Base-by-base conservation (phyloP, 441 rosid species). In the Erodium texanum region DNA sequence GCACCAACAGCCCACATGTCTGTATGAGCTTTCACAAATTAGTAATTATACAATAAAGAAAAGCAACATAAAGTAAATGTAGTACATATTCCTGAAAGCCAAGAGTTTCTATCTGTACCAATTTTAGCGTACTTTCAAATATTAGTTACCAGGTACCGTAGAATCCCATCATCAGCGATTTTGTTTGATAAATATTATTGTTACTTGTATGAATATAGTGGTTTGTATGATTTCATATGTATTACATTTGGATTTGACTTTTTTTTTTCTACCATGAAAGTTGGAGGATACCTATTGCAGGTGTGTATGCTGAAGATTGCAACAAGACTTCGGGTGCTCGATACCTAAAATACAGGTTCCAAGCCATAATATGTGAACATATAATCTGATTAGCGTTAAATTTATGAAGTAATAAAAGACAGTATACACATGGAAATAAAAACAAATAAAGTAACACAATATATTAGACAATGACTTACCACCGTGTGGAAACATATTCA, bases 1-100 rank as follows among this genome's bases (percentile, higher is more conserved):
- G 93, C 89, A 65, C 93, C 93, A 76, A 87, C 88, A 43, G 93
- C 93, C 93, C 93, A 87, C 89, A 87, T 84, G 29, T 87, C 92
- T 87, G 85, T 62, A 78, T 18, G 74, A 52, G 29, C 2, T 70
- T 52, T 70, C 43, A 65, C 52, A 62, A 19, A 45, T 77, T 72
- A 79, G 80, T 65, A 36, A 67, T 52, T 29, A 74, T 24, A 32
- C 67, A 66, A 34, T 4, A 8, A 50, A 4, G 61, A 50, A 62
- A 16, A 63, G n/a, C 36, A 63, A n/a, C 6, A 32, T 36, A 9
- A 29, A 52, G 41, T 34, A 38, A 69, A 29, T 48, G 7, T 43
- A 54, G 7, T 18, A 18, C 20, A 54, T 54, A 16, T 12, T 54
- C 10, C 61, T 7, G 18, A 16, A 54, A 7, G 9, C 61, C 61